Percentiles rank a stretch among this genome's conserved stretches.
Conservation (phyloP, 805 yeast species). For the Hanseniaspora hatyaiensis region DNA sequence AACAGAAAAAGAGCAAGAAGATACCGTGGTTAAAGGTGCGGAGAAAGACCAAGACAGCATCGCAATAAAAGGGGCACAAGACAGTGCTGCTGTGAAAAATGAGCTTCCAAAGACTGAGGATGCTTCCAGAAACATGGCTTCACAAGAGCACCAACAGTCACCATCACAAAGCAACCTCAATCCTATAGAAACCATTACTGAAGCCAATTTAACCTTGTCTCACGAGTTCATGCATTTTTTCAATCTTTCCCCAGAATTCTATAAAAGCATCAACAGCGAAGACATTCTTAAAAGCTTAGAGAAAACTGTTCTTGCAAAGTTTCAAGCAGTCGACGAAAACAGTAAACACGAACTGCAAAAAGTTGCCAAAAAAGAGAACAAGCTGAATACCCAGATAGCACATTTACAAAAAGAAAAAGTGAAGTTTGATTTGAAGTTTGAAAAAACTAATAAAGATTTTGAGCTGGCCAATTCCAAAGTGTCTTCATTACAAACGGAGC, state of each 20-base stretch:
- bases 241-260: not conserved
- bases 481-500: constrained; percentile 21
- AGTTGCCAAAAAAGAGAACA: constrained; percentile 58
- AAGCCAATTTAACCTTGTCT: not conserved
- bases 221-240: not conserved
- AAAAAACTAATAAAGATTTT: constrained; percentile 18
- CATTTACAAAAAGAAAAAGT: constrained; percentile 40
- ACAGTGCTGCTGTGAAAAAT: too few species aligned
- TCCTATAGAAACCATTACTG: not conserved
- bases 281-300: not conserved
- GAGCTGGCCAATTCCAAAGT: constrained; percentile 22
- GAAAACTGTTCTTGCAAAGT: constrained; percentile 22
- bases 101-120: too few species aligned
- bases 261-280: not conserved
- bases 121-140: too few species aligned
- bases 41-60: too few species aligned
- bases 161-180: not conserved
- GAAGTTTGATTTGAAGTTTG: constrained; percentile 31
- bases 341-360: constrained; percentile 66
- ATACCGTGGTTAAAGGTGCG: too few species aligned
- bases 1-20: too few species aligned
- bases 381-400: constrained; percentile 54
- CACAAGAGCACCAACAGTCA: not conserved
- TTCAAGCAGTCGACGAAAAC: constrained; percentile 43
- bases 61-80: too few species aligned